Percentiles rank a stretch among this genome's conserved stretches.
These are phyloP conservation scores for Moesziomyces globuligerus DNA, from an alignment of 1,284 basidiomycete species.

Conservation along the genomic window DNA sequence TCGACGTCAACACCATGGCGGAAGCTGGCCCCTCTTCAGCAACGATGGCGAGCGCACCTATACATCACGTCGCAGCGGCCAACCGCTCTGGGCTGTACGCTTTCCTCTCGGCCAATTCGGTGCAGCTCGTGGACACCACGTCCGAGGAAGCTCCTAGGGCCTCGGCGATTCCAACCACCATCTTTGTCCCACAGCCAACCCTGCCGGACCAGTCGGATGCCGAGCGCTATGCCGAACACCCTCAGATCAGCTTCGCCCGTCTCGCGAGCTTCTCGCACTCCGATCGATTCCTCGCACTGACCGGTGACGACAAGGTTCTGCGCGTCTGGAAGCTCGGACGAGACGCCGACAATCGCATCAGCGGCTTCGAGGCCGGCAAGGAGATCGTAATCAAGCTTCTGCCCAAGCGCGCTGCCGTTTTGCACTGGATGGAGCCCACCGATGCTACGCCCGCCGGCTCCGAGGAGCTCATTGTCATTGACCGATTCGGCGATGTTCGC, in stretches of 20 bases:
- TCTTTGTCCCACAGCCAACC: slow-evolving; percentile 42
- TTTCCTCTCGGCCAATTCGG: slow-evolving; percentile 45
- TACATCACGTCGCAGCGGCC: slow-evolving; percentile 40
- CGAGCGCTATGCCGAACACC: slow-evolving; percentile 27
- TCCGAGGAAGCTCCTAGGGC: slow-evolving; percentile 20
- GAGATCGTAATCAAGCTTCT: slow-evolving; percentile 54
- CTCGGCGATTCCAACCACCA: slow-evolving; percentile 34
- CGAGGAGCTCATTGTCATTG: slow-evolving; percentile 55
- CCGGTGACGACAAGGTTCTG: slow-evolving; percentile 63
- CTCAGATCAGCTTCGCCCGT: slow-evolving; percentile 52
- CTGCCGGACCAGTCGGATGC: slow-evolving; percentile 50
- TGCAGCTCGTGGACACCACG: slow-evolving; percentile 34
- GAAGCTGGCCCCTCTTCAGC: slow-evolving; percentile 36
- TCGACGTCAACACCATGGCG: slow-evolving; percentile 32
- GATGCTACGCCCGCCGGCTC: slow-evolving; percentile 20
- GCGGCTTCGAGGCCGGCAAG: slow-evolving; percentile 36
- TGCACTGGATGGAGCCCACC: slow-evolving; percentile 49
- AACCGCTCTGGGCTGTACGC: slow-evolving; percentile 25
- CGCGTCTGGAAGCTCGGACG: slow-evolving; percentile 51
- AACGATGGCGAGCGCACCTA: slow-evolving; percentile 29
- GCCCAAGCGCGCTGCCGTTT: slow-evolving; percentile 58
- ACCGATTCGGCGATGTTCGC: slow-evolving; percentile 62
- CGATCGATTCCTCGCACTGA: slow-evolving; percentile 52
- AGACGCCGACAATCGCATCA: slow-evolving; percentile 6
- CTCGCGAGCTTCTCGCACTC: slow-evolving; percentile 54